Evolutionary conservation across 208 protist genomes (phyloP).

Genomic region (Endotrypanum monterogeii): DNA sequence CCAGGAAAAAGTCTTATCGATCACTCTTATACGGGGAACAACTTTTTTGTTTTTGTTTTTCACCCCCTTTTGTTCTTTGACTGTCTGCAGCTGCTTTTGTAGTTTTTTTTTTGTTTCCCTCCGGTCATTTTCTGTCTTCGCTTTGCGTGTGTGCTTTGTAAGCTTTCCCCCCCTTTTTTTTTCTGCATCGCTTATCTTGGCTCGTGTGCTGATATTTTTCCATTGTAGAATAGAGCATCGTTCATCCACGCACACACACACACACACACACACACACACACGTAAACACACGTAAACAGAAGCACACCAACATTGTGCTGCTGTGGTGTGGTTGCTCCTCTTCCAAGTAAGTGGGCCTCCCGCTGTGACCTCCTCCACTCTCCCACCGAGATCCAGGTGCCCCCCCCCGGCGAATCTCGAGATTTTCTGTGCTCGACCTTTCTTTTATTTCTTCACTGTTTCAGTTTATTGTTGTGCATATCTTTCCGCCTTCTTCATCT

Average conservation of each 20-base stretch:
- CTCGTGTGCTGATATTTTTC: not conserved
- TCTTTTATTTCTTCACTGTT: not conserved
- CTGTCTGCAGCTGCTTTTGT: not conserved
- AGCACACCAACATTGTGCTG: too few species aligned
- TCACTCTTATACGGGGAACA: too few species aligned
- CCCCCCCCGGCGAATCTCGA: not conserved
- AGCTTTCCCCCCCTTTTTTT: too few species aligned
- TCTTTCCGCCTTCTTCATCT: not conserved
- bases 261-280: too few species aligned
- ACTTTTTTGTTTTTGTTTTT: too few species aligned
- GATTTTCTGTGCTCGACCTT: not conserved
- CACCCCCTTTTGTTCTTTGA: too few species aligned
- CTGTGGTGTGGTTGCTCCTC: too few species aligned
- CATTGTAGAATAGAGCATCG: not conserved
- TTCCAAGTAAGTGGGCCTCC: not conserved
- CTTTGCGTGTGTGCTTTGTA: too few species aligned
- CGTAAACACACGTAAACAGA: not conserved
- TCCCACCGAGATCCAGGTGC: not conserved
- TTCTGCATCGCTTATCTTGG: too few species aligned
- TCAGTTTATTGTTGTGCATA: too few species aligned
- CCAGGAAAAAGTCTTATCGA: too few species aligned
- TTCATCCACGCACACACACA: too few species aligned
- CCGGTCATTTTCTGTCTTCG: not conserved
- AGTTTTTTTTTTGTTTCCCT: conserved; percentile 10
- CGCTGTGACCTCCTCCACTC: not conserved